Percentiles rank a stretch among this genome's conserved stretches.
These are phyloP conservation scores for Candida tibetensis DNA, from an alignment of 805 yeast species.

Conservation along the genomic window DNA sequence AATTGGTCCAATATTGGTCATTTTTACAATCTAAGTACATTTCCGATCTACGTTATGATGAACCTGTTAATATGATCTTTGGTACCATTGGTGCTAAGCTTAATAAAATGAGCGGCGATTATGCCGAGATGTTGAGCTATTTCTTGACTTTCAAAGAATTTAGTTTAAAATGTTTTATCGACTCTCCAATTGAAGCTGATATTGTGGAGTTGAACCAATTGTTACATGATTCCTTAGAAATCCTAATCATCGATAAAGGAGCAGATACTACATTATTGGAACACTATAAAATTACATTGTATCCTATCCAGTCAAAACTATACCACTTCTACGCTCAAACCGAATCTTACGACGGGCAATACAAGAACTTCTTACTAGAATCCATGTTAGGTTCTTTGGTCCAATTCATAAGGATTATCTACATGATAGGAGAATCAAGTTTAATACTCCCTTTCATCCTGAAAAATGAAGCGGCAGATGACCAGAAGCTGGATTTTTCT, in stretches of 20 bases:
- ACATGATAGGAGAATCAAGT: conserved; percentile 18
- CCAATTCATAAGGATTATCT: conserved; percentile 15
- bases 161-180: neutral
- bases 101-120: conserved; percentile 10
- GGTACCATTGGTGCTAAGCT: conserved; percentile 8
- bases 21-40: neutral
- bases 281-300: no score
- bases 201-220: conserved; percentile 6
- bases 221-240: conserved; percentile 12
- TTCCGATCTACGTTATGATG: conserved; percentile 1
- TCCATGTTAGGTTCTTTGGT: conserved; percentile 5
- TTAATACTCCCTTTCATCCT: conserved; percentile 15
- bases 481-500: no score
- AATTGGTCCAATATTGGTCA: conserved; percentile 1
- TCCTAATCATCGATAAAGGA: conserved; percentile 8
- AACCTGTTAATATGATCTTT: conserved; percentile 1
- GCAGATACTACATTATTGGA: conserved; percentile 2
- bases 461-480: neutral
- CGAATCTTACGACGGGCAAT: neutral
- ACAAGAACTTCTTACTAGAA: neutral
- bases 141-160: neutral
- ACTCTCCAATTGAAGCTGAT: conserved; percentile 2
- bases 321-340: neutral
- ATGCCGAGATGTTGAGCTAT: conserved; percentile 3
- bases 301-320: neutral